A percentile compares a stretch with the other conserved stretches of the same genome.
Conservation (phyloP, 1,284 basidiomycete genomes). For the Ganoderma lucidum region DNA sequence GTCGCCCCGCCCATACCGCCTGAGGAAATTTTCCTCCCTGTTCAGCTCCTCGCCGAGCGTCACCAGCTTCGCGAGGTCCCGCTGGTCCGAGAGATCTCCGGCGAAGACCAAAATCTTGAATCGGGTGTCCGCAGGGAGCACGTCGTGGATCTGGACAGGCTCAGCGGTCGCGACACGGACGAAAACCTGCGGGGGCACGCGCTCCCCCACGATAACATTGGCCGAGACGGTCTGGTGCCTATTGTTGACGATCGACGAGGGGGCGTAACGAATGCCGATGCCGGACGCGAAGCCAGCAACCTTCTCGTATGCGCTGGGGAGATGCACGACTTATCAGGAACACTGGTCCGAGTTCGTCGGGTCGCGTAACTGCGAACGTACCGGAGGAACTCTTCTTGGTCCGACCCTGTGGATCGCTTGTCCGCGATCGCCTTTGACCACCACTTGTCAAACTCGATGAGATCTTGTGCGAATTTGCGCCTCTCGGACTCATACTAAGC, state of each 20-base stretch:
- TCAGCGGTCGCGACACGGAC: constrained; percentile 71
- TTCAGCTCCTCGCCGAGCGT: constrained; percentile 54
- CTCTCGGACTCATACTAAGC: constrained; percentile 60
- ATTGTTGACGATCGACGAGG: constrained; percentile 58
- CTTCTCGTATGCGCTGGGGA: constrained; percentile 48
- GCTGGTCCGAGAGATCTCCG: constrained; percentile 56
- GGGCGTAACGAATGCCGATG: constrained; percentile 67
- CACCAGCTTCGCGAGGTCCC: constrained; percentile 50
- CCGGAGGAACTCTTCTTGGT: constrained; percentile 71
- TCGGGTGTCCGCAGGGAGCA: constrained; percentile 72
- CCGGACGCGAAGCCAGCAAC: constrained; percentile 66
- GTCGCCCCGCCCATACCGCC: constrained; percentile 36
- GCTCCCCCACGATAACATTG: constrained; percentile 64
- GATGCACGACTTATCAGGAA: constrained; percentile 52
- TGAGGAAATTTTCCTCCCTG: constrained; percentile 47
- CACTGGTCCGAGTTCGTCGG: background rate
- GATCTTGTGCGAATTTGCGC: constrained; percentile 78
- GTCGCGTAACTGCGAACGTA: constrained; percentile 39
- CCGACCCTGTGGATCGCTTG: constrained; percentile 67
- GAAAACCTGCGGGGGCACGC: constrained; percentile 65
- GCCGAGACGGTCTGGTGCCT: constrained; percentile 54
- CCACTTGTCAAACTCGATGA: constrained; percentile 83
- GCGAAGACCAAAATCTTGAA: constrained; percentile 60
- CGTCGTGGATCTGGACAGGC: constrained; percentile 72
- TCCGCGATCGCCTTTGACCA: constrained; percentile 81